Base-by-base conservation (phyloP, 202 grass and related monocot species). In the Panicum virgatum region DNA sequence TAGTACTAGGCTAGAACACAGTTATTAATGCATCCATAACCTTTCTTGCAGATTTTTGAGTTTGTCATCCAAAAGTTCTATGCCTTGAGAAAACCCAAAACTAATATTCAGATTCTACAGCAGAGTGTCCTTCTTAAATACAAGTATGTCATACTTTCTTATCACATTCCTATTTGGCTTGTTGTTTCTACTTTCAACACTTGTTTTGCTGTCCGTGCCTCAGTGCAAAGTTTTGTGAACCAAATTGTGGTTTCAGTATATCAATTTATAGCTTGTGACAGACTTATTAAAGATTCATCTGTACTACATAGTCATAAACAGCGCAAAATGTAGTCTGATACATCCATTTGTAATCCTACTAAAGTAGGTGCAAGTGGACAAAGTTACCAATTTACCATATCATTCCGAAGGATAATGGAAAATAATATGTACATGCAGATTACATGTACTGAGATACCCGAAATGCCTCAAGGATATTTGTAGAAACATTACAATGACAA, bases 81-180 rank as follows among this genome's bases (percentile, higher is more conserved):
- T 79, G 92, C 92, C 47, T 92, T 99, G 88, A 99, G 92, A 84
- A 99, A 96, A 88, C 96, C 96, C 12, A 99, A 99, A 90, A 99
- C 96, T 78, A 99, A 99, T 83, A 92, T 99, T 83, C 92, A 99
- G 89, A 96, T 99, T 88, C 92, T 96, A 80, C 92, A 99, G 75
- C 89, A 96, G 80, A 94, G 89, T 88, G 78, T 99, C 72, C 96
- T 94, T 84, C 73, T 96, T 79, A 99, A 96, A 67, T 99, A 99
- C 91, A 99, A 99, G 96, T 99, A 99, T 69, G 90, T 20, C 45
- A 77, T 36, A 63, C 66, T 67, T 72, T 80, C 32, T 65, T 63
- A 3, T 59, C 46, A 26, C n/a, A 47, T 37, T 25, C 20, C 50
- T 64, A 40, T 52, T 52, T 51, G 45, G 25, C 69, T 51, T 71